Evolutionary conservation across 2,329 filamentous ascomycete genomes (phyloP).

Genomic region (Fusarium austroafricanum): DNA sequence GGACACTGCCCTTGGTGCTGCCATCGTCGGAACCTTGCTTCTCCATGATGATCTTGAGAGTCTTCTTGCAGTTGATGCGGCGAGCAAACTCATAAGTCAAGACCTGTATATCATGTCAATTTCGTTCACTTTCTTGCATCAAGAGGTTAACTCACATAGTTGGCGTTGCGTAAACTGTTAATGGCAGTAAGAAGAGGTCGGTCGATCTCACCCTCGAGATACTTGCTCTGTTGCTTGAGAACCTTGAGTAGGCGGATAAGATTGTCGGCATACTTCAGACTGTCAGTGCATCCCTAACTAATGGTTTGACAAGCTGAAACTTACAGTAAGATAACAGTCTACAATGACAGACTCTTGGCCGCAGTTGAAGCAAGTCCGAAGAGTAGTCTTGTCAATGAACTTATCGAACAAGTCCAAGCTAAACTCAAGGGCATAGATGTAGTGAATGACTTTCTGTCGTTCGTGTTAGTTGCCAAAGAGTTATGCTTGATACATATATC

Average conservation of each 20-base stretch:
- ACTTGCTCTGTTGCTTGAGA: slow-evolving; percentile 41
- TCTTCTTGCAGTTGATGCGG: slow-evolving; percentile 44
- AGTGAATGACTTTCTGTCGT: slow-evolving; percentile 35
- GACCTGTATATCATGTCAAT: slow-evolving; percentile 29
- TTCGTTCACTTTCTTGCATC: neutral
- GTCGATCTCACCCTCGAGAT: slow-evolving; percentile 46
- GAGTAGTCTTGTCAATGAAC: slow-evolving; percentile 43
- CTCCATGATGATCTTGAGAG: slow-evolving; percentile 43
- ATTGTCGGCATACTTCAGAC: slow-evolving; percentile 45
- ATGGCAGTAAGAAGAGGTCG: slow-evolving; percentile 46
- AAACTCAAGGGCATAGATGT: slow-evolving; percentile 45
- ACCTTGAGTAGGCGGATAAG: slow-evolving; percentile 45
- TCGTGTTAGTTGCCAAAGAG: slow-evolving; percentile 12
- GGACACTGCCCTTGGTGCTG: slow-evolving; percentile 44
- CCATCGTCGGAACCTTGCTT: slow-evolving; percentile 49
- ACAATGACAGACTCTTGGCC: slow-evolving; percentile 43
- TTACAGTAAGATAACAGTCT: slow-evolving; percentile 44
- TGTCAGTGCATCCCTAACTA: neutral
- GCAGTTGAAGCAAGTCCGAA: slow-evolving; percentile 43
- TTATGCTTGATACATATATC: neutral
- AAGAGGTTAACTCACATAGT: slow-evolving; percentile 31
- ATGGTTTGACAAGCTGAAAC: neutral
- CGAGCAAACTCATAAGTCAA: slow-evolving; percentile 46
- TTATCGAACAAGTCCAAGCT: slow-evolving; percentile 45
- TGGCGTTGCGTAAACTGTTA: slow-evolving; percentile 47